A percentile compares a stretch with the other conserved stretches of the same genome.
Conservation (phyloP, 768 basidiomycete genomes). For the Neoboletus magnificus region DNA sequence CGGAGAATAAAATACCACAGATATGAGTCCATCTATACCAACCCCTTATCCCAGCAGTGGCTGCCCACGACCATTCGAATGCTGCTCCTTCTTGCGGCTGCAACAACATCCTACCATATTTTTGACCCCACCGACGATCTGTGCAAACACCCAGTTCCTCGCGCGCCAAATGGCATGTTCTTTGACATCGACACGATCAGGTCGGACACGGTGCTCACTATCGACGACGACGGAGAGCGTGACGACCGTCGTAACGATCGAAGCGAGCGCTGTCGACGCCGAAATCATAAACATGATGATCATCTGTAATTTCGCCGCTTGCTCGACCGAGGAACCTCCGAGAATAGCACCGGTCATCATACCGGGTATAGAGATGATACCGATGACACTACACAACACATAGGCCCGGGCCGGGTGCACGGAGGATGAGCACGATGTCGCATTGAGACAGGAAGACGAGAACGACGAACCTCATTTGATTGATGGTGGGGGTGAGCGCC, state of each 20-base stretch:
- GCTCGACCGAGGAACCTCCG: constrained; percentile 79
- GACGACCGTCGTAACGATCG: constrained; percentile 60
- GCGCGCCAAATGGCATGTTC: constrained; percentile 34
- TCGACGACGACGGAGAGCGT: constrained; percentile 67
- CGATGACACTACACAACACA: constrained; percentile 50
- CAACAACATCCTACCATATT: constrained; percentile 6
- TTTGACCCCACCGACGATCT: constrained; percentile 15
- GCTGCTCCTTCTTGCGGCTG: not conserved
- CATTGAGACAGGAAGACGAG: not conserved
- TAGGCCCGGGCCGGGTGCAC: not conserved
- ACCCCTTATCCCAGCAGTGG: constrained; percentile 16
- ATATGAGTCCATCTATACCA: not conserved
- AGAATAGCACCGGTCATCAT: constrained; percentile 94
- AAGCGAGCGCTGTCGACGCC: constrained; percentile 68
- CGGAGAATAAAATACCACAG: constrained; percentile 2
- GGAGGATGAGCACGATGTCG: not conserved
- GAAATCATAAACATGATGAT: constrained; percentile 95
- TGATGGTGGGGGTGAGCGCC: constrained; percentile 78
- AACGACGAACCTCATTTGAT: constrained; percentile 69
- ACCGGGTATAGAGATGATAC: constrained; percentile 77
- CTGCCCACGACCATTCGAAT: not conserved
- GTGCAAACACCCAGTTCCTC: constrained; percentile 29
- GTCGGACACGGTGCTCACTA: constrained; percentile 57
- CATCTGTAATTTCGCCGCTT: constrained; percentile 86
- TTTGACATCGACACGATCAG: constrained; percentile 52